Evolutionary conservation across 2,329 filamentous ascomycete genomes (phyloP).

Genomic region (Botrytis fragariae): DNA sequence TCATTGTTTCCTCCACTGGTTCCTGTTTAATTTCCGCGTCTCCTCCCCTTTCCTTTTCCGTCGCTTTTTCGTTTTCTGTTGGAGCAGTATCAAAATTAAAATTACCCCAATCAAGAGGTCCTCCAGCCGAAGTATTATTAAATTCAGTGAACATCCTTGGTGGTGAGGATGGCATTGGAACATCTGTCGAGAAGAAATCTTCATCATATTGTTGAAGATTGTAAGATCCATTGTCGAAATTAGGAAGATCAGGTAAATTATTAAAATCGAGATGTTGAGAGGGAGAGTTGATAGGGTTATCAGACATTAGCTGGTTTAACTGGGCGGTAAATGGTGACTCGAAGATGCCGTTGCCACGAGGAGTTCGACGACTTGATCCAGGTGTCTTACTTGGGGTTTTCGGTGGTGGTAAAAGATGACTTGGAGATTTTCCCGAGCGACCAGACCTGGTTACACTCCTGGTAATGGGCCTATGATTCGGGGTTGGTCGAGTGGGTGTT

Average conservation of each 20-base stretch:
- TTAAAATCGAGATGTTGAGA: conserved; percentile 38
- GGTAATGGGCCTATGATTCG: conserved; percentile 37
- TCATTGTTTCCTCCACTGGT: conserved; percentile 15
- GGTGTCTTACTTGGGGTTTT: conserved; percentile 35
- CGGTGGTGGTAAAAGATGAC: conserved; percentile 29
- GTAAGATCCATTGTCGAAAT: conserved; percentile 22
- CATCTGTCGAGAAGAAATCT: conserved; percentile 45
- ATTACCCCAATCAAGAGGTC: conserved; percentile 11
- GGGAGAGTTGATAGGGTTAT: conserved; percentile 32
- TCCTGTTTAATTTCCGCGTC: conserved; percentile 30
- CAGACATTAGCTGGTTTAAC: conserved; percentile 37
- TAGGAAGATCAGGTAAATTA: conserved; percentile 37
- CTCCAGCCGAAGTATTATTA: neutral
- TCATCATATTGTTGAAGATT: conserved; percentile 35
- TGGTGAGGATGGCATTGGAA: conserved; percentile 47
- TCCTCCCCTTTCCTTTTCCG: neutral
- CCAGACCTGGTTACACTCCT: conserved; percentile 36
- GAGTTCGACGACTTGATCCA: conserved; percentile 31
- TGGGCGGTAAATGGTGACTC: conserved; percentile 41
- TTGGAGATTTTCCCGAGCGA: conserved; percentile 34
- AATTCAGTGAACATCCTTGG: conserved; percentile 41
- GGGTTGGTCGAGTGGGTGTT: conserved; percentile 38
- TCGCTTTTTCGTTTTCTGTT: neutral
- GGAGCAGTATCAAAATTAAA: conserved; percentile 4
- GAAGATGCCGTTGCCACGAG: conserved; percentile 31